phyloP scores from a whole-genome alignment of 192 early-diverging fungal species.

The Phycomyces blakesleeanus region DNA sequence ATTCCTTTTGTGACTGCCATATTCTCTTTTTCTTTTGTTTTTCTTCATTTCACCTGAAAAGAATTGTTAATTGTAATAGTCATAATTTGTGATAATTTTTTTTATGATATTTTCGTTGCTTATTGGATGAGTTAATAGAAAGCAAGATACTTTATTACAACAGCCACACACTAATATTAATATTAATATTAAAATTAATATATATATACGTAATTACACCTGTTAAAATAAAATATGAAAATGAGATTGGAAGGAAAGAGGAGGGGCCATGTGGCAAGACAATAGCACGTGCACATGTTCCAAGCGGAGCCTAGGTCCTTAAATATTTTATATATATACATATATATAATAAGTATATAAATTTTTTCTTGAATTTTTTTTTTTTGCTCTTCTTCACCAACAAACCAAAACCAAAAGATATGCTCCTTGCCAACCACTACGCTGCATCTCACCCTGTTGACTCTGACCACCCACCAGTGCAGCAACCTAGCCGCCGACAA shows the following conservation, averaged over 20 bases:
- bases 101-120: too few species aligned
- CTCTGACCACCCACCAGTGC: not conserved
- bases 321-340: not conserved
- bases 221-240: too few species aligned
- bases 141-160: too few species aligned
- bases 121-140: too few species aligned
- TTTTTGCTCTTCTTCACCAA: not conserved
- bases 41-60: too few species aligned
- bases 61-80: too few species aligned
- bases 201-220: too few species aligned
- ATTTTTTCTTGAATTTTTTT: not conserved
- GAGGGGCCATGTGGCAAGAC: not conserved
- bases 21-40: too few species aligned
- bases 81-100: too few species aligned
- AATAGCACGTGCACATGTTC: not conserved
- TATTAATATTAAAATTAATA: too few species aligned
- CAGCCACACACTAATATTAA: too few species aligned
- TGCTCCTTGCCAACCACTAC: slow-evolving; percentile 3
- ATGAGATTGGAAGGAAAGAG: not conserved
- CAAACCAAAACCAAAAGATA: not conserved
- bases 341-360: not conserved
- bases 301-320: not conserved
- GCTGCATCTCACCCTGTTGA: not conserved
- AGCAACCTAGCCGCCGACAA: not conserved
- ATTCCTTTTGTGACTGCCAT: too few species aligned